Conservation (phyloP, 148 eudicot genomes). For the Amaranthus palmeri region DNA sequence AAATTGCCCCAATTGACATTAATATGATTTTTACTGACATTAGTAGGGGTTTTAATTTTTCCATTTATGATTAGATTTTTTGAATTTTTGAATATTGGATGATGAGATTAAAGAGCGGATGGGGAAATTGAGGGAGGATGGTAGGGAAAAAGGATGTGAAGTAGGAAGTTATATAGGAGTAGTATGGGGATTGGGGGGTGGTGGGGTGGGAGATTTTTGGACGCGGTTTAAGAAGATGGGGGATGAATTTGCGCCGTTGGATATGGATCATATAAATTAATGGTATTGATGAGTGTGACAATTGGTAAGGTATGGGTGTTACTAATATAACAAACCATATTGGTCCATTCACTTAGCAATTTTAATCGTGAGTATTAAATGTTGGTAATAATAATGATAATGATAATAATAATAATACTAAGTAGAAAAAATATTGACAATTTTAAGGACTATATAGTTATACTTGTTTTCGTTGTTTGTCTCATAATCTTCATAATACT, state of each 20-base stretch:
- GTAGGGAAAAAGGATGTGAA: background rate
- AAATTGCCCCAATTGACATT: conserved; percentile 42
- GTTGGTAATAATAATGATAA: too few relatives aligned
- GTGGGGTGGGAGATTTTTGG: background rate
- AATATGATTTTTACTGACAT: conserved; percentile 40
- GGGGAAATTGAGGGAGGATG: background rate
- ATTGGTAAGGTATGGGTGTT: background rate
- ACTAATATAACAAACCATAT: too few relatives aligned
- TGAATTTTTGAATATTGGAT: background rate
- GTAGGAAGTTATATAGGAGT: conserved; percentile 2
- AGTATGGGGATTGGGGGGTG: background rate
- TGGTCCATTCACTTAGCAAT: too few relatives aligned
- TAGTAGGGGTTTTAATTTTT: conserved; percentile 10
- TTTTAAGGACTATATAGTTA: too few relatives aligned
- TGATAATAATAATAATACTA: too few relatives aligned
- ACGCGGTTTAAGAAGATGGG: conserved; percentile 7
- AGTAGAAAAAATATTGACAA: too few relatives aligned
- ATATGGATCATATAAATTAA: conserved; percentile 9
- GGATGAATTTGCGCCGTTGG: conserved; percentile 22
- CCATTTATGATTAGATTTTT: too few relatives aligned
- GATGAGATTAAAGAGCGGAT: background rate
- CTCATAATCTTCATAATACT: too few relatives aligned
- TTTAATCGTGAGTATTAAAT: too few relatives aligned
- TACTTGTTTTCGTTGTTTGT: too few relatives aligned
- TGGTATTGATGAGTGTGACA: too few relatives aligned